These are phyloP conservation scores for Trichoderma koningii DNA, from an alignment of 2,329 filamentous ascomycete species.

Conservation along the genomic window DNA sequence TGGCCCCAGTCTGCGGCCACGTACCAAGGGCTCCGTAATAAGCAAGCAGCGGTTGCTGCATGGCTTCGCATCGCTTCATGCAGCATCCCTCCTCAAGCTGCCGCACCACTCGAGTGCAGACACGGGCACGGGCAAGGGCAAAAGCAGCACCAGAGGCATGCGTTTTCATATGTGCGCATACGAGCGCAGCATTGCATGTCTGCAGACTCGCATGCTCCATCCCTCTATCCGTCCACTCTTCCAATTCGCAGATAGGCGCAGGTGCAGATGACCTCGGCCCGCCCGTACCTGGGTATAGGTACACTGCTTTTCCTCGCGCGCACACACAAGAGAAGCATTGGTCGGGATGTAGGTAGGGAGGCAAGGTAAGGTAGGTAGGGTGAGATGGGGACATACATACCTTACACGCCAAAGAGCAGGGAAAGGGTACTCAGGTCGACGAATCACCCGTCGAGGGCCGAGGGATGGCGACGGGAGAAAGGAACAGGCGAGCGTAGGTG, in stretches of 20 bases:
- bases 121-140: constrained; percentile 1
- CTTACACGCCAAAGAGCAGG: background rate
- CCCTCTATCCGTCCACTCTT: background rate
- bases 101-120: constrained; percentile 16
- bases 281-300: background rate
- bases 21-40: constrained; percentile 12
- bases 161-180: constrained; percentile 16
- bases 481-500: background rate
- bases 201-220: constrained; percentile 21
- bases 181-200: constrained; percentile 22
- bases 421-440: background rate
- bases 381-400: too few relatives aligned
- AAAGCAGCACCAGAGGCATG: background rate
- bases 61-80: constrained; percentile 22
- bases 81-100: constrained; percentile 2
- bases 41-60: constrained; percentile 1
- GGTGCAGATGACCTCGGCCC: constrained; percentile 17
- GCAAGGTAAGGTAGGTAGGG: too few relatives aligned
- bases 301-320: background rate
- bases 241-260: background rate
- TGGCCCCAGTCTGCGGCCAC: constrained; percentile 13
- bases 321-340: background rate
- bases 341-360: too few relatives aligned
- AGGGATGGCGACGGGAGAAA: background rate
- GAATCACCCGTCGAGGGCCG: background rate